Percentiles rank a stretch among this genome's conserved stretches.
Conservation (phyloP, 768 basidiomycete species). For the Phylloporus scabripes region DNA sequence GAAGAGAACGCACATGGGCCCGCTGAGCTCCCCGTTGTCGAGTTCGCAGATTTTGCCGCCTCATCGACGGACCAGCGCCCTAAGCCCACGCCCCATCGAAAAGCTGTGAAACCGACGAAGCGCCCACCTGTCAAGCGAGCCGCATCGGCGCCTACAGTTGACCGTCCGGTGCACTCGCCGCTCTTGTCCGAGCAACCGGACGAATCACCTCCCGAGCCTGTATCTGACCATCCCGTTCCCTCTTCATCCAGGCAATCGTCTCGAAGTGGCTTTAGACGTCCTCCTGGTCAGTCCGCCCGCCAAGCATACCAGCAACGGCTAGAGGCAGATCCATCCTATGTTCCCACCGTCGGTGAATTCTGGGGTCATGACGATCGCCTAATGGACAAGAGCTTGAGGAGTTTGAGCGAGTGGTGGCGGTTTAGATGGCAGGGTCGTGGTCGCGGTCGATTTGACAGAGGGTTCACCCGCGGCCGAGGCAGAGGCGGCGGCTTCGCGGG, state of each 20-base stretch:
- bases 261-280: slow-evolving; percentile 28
- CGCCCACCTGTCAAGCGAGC: slow-evolving; percentile 33
- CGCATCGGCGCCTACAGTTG: slow-evolving; percentile 31
- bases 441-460: slow-evolving; percentile 44
- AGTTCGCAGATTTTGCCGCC: slow-evolving; percentile 59
- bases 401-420: slow-evolving; percentile 85
- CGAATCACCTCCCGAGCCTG: slow-evolving; percentile 14
- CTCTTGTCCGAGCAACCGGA: slow-evolving; percentile 12
- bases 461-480: slow-evolving; percentile 53
- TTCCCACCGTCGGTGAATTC: slow-evolving; percentile 87
- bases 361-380: slow-evolving; percentile 94
- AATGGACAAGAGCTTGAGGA: slow-evolving; percentile 74
- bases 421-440: slow-evolving; percentile 70
- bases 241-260: slow-evolving; percentile 36
- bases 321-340: slow-evolving; percentile 80
- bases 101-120: slow-evolving; percentile 38
- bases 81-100: slow-evolving; percentile 37
- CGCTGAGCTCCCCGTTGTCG: slow-evolving; percentile 70
- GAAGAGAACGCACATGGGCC: slow-evolving; percentile 61
- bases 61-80: slow-evolving; percentile 28
- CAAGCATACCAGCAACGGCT: slow-evolving; percentile 83
- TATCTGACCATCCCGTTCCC: slow-evolving; percentile 32
- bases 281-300: slow-evolving; percentile 58
- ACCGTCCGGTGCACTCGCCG: slow-evolving; percentile 15
- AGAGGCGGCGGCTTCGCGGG: slow-evolving; percentile 41